Evolutionary conservation across 1,284 basidiomycete genomes (phyloP), one percentile per base, ranked within the genome.

Genomic region (Afroboletus lepidellus): DNA sequence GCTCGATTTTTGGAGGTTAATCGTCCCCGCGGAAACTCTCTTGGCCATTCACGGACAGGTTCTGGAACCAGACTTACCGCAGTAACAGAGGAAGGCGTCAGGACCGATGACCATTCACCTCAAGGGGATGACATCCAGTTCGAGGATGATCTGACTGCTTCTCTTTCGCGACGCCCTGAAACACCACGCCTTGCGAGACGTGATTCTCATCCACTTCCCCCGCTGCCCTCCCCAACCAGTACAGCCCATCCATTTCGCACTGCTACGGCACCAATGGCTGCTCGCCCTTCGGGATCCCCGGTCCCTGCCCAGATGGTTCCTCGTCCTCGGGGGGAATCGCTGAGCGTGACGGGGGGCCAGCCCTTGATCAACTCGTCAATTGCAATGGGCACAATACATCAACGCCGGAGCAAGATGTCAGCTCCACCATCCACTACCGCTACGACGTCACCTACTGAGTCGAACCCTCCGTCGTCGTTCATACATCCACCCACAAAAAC

Each of bases 191-290:
- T 67, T 42, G 49, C 61, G 23, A 78, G 74, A 56, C 74, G 73
- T 51, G 80, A 84, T 30, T 80, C 82, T 2, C 84, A 82, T 50
- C 85, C 85, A 11, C 69, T 88, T 13, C 87, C 85, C 12, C 83
- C 85, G 32, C 65, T 86, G 42, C 85, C 86, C 29, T 77, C 79
- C 13, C 78, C 81, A 30, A 68, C 56, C 24, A 53, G 33, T 46
- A 53, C 53, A 45, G 43, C 49, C 3, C 67, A 66, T 55, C 64
- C 64, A 3, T 70, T 69, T 48, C 67, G 67, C 43, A 64, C 56
- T 23, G 60, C 66, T 44, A 57, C 48, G 0, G 67, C 74, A 13
- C 56, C 72, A 15, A 53, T 67, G 21, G 60, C 72, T 3, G 71
- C 70, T 41, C 72, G 70, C 60, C 64, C 71, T 25, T 71, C 74